These are phyloP conservation scores for Anaeromyces robustus DNA, from an alignment of 192 early-diverging fungal genomes.

Conservation along the genomic window DNA sequence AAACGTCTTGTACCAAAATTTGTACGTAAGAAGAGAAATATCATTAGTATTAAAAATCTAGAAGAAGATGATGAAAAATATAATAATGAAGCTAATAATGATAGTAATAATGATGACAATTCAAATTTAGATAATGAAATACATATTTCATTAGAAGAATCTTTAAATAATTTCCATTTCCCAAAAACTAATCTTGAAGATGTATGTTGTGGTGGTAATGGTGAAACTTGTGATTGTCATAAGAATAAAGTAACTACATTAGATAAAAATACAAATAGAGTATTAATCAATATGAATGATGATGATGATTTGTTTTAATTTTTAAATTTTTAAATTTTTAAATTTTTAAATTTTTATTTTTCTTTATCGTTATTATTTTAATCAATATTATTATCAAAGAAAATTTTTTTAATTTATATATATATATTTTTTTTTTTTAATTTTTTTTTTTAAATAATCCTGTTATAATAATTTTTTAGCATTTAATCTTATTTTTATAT, in stretches of 20 bases:
- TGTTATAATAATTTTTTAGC: too few relatives aligned
- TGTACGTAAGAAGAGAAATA: slow-evolving; percentile 19
- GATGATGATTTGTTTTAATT: not conserved
- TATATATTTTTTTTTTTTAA: too few relatives aligned
- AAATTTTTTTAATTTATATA: too few relatives aligned
- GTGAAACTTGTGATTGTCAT: not conserved
- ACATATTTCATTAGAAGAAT: not conserved
- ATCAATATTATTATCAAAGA: too few relatives aligned
- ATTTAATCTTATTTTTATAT: too few relatives aligned
- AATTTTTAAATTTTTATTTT: not conserved
- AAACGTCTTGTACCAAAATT: slow-evolving; percentile 11
- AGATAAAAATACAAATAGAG: not conserved
- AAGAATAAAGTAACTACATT: not conserved
- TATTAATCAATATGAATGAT: not conserved
- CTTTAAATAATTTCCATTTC: not conserved
- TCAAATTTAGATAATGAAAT: too few relatives aligned
- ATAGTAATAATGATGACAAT: too few relatives aligned
- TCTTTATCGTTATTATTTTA: not conserved
- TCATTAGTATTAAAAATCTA: slow-evolving; percentile 14
- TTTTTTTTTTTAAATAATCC: too few relatives aligned
- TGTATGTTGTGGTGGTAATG: not conserved
- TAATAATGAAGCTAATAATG: not conserved
- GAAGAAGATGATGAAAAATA: slow-evolving; percentile 6
- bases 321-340: not conserved
- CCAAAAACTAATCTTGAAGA: not conserved